phyloP scores from a whole-genome alignment of 192 early-diverging fungal genomes.

The Neocallimastix lanati region DNA sequence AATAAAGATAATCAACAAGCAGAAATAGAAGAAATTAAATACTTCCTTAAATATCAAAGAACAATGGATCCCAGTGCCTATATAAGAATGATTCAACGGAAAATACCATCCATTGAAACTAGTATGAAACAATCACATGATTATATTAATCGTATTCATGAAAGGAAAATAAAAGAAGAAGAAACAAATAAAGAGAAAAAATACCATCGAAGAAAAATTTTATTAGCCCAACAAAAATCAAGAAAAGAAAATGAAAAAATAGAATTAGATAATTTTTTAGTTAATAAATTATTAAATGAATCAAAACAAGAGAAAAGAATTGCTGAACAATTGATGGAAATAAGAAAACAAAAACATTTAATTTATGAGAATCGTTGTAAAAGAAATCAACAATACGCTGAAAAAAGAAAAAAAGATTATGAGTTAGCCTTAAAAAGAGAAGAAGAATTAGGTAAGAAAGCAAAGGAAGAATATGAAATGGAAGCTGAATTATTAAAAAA shows the following conservation, averaged over 20 bases:
- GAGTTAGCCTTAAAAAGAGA: conserved; percentile 29
- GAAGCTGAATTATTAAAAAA: conserved; percentile 18
- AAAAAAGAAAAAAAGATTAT: conserved; percentile 30
- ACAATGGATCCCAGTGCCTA: background rate
- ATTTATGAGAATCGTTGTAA: conserved; percentile 27
- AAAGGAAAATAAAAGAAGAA: conserved; percentile 25
- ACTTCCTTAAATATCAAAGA: background rate
- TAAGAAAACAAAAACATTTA: conserved; percentile 34
- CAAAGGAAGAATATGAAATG: conserved; percentile 18
- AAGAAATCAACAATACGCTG: conserved; percentile 31
- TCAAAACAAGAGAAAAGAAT: conserved; percentile 43
- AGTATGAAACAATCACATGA: background rate
- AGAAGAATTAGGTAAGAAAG: conserved; percentile 12
- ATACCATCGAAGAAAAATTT: conserved; percentile 21
- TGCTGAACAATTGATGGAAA: conserved; percentile 34
- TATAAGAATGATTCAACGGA: background rate
- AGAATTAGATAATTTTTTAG: conserved; percentile 18
- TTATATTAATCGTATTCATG: conserved; percentile 5
- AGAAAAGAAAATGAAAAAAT: conserved; percentile 21
- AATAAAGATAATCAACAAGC: background rate
- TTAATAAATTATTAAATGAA: conserved; percentile 22
- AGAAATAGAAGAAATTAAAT: background rate
- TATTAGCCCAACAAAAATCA: conserved; percentile 20
- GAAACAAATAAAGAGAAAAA: conserved; percentile 23
- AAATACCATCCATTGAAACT: background rate